Conservation (phyloP, 2,329 filamentous ascomycete species). For the Colletotrichum chrysophilum region DNA sequence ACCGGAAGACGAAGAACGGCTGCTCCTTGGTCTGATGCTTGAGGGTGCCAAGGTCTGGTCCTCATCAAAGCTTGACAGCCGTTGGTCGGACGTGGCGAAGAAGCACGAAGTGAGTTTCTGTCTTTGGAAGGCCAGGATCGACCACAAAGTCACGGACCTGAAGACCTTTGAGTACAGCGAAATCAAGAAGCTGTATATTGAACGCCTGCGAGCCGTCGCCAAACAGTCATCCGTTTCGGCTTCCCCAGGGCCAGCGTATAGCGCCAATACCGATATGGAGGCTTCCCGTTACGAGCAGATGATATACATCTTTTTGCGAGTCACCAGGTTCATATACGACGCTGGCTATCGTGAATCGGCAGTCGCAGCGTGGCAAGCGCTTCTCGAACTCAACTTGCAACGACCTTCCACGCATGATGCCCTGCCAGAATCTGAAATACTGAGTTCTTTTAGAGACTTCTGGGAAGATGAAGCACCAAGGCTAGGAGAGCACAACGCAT, state of each 20-base stretch:
- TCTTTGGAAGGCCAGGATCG: constrained; percentile 77
- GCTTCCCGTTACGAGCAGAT: constrained; percentile 43
- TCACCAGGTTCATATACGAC: constrained; percentile 77
- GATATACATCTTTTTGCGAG: constrained; percentile 75
- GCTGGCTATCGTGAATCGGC: constrained; percentile 81
- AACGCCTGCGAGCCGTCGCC: constrained; percentile 45
- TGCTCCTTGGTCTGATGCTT: constrained; percentile 73
- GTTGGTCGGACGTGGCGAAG: constrained; percentile 45
- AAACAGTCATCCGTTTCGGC: constrained; percentile 3
- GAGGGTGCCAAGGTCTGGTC: constrained; percentile 79
- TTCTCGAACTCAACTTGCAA: constrained; percentile 75
- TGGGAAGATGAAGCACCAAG: constrained; percentile 87
- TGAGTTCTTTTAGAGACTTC: constrained; percentile 68
- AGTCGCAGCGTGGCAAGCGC: constrained; percentile 81
- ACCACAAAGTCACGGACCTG: constrained; percentile 75
- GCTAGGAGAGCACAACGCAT: constrained; percentile 74
- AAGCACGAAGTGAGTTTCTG: constrained; percentile 61
- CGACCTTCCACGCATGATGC: constrained; percentile 44
- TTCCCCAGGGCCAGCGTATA: constrained; percentile 1
- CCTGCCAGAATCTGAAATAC: constrained; percentile 14
- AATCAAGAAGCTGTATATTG: constrained; percentile 63
- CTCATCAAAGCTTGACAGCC: constrained; percentile 12
- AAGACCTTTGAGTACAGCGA: constrained; percentile 71
- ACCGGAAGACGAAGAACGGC: constrained; percentile 55
- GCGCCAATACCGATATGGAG: not conserved